phyloP scores from a whole-genome alignment of 768 basidiomycete genomes.

The Crucibulum laeve region DNA sequence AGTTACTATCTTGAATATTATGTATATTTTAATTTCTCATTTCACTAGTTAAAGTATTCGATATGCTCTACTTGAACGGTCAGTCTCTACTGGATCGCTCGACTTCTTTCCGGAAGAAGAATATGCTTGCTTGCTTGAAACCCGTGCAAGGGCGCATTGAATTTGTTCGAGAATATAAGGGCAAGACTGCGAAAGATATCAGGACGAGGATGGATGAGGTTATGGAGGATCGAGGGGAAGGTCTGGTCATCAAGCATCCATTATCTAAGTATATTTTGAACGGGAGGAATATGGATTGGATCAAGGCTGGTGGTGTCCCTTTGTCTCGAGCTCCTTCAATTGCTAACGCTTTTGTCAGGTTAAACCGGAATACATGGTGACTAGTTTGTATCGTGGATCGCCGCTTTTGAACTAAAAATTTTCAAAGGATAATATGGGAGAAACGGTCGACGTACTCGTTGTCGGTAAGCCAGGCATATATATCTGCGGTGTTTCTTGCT shows the following conservation, averaged over 20 bases:
- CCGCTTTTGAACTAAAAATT: neutral
- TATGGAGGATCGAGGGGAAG: conserved; percentile 85
- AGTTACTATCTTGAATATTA: conserved; percentile 21
- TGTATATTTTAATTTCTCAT: neutral
- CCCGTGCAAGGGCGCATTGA: conserved; percentile 79
- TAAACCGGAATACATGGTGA: conserved; percentile 84
- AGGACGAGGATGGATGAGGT: conserved; percentile 75
- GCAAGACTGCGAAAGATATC: conserved; percentile 79
- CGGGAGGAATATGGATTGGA: conserved; percentile 88
- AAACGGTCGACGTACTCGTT: conserved; percentile 89
- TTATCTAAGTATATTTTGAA: conserved; percentile 78
- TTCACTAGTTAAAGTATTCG: conserved; percentile 90
- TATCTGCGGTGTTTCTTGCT: neutral
- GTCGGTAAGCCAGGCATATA: conserved; percentile 51
- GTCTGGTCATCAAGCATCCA: conserved; percentile 88
- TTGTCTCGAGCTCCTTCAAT: neutral
- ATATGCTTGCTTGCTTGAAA: conserved; percentile 63
- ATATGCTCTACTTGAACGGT: conserved; percentile 88
- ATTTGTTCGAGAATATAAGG: conserved; percentile 65
- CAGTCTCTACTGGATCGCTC: conserved; percentile 70
- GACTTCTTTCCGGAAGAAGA: conserved; percentile 72
- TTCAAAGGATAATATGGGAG: conserved; percentile 80
- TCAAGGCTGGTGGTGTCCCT: conserved; percentile 56
- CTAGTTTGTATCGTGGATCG: conserved; percentile 6
- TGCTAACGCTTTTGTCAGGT: conserved; percentile 37